Evolutionary conservation across 352 stramenopile species (phyloP).

Genomic region (Pythium volutum): DNA sequence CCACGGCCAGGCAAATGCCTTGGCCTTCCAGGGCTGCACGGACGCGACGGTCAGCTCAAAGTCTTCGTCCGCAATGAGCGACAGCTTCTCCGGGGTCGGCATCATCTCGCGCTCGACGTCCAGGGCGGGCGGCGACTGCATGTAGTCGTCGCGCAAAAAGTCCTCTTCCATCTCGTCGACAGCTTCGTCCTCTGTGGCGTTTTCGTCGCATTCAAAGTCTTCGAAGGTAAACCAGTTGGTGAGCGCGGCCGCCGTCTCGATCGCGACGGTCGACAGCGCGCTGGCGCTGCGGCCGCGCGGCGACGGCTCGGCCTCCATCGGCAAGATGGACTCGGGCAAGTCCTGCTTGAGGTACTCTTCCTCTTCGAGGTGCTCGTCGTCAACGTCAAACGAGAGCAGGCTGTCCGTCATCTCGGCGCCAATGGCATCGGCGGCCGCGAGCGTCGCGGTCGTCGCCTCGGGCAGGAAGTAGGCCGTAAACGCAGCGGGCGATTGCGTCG

Average conservation of each 20-base stretch:
- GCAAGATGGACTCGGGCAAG: constrained; percentile 24
- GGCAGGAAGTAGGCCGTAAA: constrained; percentile 24
- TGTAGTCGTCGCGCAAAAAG: constrained; percentile 22
- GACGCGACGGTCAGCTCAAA: constrained; percentile 1
- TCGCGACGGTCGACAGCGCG: constrained; percentile 13
- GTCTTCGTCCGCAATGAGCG: constrained; percentile 25
- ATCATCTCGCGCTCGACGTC: constrained; percentile 1
- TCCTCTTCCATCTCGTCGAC: constrained; percentile 22
- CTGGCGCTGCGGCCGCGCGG: constrained; percentile 18
- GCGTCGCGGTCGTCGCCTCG: constrained; percentile 12
- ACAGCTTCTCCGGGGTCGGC: constrained; percentile 23
- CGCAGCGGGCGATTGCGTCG: not conserved
- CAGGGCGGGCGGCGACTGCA: not conserved
- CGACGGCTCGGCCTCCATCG: constrained; percentile 22
- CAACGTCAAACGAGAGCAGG: constrained; percentile 22
- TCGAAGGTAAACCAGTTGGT: constrained; percentile 24
- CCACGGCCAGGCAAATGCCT: constrained; percentile 25
- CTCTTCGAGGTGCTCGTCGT: constrained; percentile 15
- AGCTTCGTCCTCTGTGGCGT: constrained; percentile 24
- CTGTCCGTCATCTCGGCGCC: constrained; percentile 20
- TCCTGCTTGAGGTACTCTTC: constrained; percentile 21
- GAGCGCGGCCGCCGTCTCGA: constrained; percentile 15
- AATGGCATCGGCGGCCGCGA: not conserved
- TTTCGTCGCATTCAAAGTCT: constrained; percentile 12
- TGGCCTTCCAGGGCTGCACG: constrained; percentile 11